phyloP scores from a whole-genome alignment of 768 basidiomycete species.

The Boletus reticuloceps region DNA sequence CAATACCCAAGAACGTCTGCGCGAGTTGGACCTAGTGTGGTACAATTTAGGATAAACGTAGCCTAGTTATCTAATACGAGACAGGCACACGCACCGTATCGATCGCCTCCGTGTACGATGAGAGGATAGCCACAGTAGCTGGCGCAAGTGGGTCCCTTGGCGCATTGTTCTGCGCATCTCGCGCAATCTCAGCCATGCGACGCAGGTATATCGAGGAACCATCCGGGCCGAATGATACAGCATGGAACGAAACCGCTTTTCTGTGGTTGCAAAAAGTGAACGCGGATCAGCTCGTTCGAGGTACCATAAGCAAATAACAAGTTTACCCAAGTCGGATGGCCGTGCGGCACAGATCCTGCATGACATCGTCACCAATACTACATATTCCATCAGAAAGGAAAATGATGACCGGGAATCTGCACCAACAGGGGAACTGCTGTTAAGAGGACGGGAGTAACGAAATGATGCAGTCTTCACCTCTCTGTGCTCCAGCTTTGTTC shows the following conservation, averaged over 20 bases:
- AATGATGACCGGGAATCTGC: constrained; percentile 31
- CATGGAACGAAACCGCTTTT: constrained; percentile 55
- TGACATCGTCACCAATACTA: constrained; percentile 29
- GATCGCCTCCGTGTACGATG: constrained; percentile 49
- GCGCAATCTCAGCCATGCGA: constrained; percentile 52
- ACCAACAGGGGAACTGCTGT: no score
- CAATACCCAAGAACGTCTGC: constrained; percentile 56
- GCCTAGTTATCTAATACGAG: no score
- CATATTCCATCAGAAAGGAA: constrained; percentile 49
- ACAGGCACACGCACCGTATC: constrained; percentile 39
- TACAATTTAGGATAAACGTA: no score
- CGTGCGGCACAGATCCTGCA: constrained; percentile 36
- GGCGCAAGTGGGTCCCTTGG: constrained; percentile 41
- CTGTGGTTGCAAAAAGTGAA: constrained; percentile 24
- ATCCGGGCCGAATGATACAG: constrained; percentile 52
- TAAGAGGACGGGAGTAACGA: neutral
- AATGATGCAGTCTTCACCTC: constrained; percentile 30
- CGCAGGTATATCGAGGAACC: constrained; percentile 29
- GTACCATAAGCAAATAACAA: accelerated
- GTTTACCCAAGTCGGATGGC: constrained; percentile 45
- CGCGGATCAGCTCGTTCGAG: neutral
- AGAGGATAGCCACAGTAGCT: constrained; percentile 32
- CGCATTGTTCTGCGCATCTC: constrained; percentile 42
- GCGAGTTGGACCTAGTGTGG: constrained; percentile 48
- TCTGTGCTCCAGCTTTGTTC: constrained; percentile 49